Base-by-base conservation (phyloP, 1,139 yeast genomes). In the Blastobotrys capitulatus region DNA sequence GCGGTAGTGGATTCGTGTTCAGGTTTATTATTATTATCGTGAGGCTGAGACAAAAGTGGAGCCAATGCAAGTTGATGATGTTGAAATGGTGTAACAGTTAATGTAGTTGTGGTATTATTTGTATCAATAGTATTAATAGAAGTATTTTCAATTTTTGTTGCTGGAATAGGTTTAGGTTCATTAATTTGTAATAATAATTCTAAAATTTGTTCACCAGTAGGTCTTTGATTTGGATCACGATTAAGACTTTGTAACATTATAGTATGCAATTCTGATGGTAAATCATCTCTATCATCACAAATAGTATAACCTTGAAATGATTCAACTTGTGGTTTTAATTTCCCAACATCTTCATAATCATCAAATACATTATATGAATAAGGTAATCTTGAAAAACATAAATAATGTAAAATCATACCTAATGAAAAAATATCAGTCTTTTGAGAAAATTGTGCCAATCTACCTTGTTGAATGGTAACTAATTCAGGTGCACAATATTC, bases 401-500 rank as follows among this genome's bases (percentile, higher is more conserved):
- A 65, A 63, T 77, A 86, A 62, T 86, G 82, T 44, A 87, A 66
- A 32, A 87, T 84, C 79, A 89, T 78, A 0, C 96, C 97, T 37
- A 88, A 65, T 0, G 95, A 84, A 62, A 86, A 88, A 46, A 86
- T 75, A 64, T 88, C 97, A 29, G 95, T 81, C 44, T 79, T 77
- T 60, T 76, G 80, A 8, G 83, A 77, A 59, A 83, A 86, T 47
- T 83, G 80, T 36, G 74, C 72, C 43, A 75, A 66, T 12, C 56
- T 58, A 15, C 57, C 67, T 54, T 32, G 56, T 15, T 46, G 57
- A 5, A 57, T 54, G 12, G 71, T 63, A 61, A 88, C 73, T 13
- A 87, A 72, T 58, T 87, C 95, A 0, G 96, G 96, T 0, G 95
- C 95, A 27, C 90, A 82, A 59, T 82, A 88, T 61, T 87, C 96